Evolutionary conservation across 352 stramenopile species (phyloP), one percentile per base, ranked within the genome.

Genomic region (Phytopythium montanum): DNA sequence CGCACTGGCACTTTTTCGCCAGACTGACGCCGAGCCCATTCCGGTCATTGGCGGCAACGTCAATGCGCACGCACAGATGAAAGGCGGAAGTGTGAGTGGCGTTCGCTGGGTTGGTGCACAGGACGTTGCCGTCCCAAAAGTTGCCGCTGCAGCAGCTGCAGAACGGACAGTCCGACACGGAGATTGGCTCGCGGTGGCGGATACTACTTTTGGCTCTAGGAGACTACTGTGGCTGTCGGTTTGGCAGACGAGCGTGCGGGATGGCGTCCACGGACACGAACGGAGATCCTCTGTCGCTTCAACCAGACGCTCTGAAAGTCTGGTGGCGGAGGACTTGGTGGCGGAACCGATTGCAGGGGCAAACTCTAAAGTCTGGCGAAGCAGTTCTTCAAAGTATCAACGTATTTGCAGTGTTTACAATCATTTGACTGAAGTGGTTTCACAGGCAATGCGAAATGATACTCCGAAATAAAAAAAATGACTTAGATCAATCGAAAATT

Each of bases 171-270:
- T 49, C 42, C 42, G 42, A 49, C 42, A 29, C 42, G 42, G 10
- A 45, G 39, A 45, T 45, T 19, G 39, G 39, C 21, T 45, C 42
- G 42, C n/a, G 21, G 42, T 53, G 46, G 36, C 46, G n/a, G 25
- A 34, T 53, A 31, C 55, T 52, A 69, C 62, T 67, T 60, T 73
- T 39, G 51, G 60, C 58, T 50, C n/a, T n/a, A n/a, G n/a, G n/a
- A n/a, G n/a, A n/a, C 42, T 51, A 66, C 28, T 23, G 66, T 72
- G 60, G 9, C 7, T 62, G 51, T 64, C 62, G 42, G 62, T 34
- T 13, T 5, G 53, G 63, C 63, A 62, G 59, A 42, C 61, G 61
- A 59, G 62, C 68, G 50, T 63, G 69, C 63, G 66, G 3, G 21
- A 18, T 29, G 42, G 42, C 42, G 42, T 9, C n/a, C 1, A 28